Conservation (phyloP, 2,329 filamentous ascomycete species). For the Dactylellina parvicollis region DNA sequence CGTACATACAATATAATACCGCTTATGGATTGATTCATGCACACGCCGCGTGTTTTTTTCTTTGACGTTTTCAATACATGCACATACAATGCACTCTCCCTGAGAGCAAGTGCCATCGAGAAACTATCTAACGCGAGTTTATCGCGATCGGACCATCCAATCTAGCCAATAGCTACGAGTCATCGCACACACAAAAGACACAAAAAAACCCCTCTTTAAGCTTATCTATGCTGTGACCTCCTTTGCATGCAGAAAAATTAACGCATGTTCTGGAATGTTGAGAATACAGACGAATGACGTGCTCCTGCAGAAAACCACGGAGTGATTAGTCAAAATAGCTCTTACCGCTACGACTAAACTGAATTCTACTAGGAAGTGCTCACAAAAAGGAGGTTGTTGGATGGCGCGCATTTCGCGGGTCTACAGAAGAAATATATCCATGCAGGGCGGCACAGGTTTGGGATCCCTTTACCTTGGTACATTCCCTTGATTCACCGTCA, state of each 20-base stretch:
- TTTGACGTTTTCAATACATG: too few species aligned
- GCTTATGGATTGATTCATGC: too few species aligned
- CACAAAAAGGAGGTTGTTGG: neutral
- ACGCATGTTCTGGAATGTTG: conserved; percentile 45
- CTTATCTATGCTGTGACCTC: conserved; percentile 2
- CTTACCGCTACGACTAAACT: too few species aligned
- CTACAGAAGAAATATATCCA: conserved; percentile 9
- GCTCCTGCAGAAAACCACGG: conserved; percentile 15
- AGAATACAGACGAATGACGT: conserved; percentile 33
- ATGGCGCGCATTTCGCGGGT: neutral
- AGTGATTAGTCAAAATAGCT: too few species aligned
- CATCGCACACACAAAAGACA: neutral
- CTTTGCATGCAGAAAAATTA: conserved; percentile 5
- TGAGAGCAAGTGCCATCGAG: too few species aligned
- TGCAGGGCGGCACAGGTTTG: conserved; percentile 27
- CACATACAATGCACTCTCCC: too few species aligned
- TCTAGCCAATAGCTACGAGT: conserved; percentile 7
- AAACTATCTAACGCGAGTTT: neutral
- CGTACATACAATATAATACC: too few species aligned
- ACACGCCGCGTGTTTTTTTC: too few species aligned
- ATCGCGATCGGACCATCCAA: conserved; percentile 22
- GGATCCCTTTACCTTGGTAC: conserved; percentile 41
- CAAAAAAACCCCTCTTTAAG: too few species aligned
- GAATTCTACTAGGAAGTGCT: too few species aligned
- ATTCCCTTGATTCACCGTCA: neutral